Percentiles rank a stretch among this genome's conserved stretches.
phyloP scores from a whole-genome alignment of 2,329 filamentous ascomycete genomes.

The Diaporthe batatas region DNA sequence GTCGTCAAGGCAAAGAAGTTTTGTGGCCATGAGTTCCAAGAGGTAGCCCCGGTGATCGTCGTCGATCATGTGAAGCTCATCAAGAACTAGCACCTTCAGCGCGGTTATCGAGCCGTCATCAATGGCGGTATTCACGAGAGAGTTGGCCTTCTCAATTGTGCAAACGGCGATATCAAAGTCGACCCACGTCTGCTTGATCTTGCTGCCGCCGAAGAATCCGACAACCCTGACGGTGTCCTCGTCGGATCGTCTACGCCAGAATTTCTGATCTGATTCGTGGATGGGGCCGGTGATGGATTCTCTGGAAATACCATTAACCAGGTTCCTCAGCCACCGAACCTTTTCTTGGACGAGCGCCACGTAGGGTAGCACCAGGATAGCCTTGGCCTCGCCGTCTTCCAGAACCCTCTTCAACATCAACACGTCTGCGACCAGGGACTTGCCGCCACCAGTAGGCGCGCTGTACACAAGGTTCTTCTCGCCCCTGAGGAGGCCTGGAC shows the following conservation, averaged over 20 bases:
- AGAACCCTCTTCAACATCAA: conserved; percentile 80
- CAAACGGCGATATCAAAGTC: conserved; percentile 85
- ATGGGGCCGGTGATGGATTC: conserved; percentile 51
- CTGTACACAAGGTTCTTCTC: conserved; percentile 82
- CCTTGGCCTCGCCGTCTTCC: conserved; percentile 74
- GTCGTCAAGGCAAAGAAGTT: conserved; percentile 73
- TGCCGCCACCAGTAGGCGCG: conserved; percentile 82
- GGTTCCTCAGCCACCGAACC: conserved; percentile 77
- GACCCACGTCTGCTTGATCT: conserved; percentile 74
- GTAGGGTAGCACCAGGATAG: conserved; percentile 80
- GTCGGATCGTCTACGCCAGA: conserved; percentile 68
- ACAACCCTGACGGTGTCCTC: conserved; percentile 74
- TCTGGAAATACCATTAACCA: conserved; percentile 71
- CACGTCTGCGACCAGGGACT: conserved; percentile 80
- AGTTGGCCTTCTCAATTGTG: conserved; percentile 86
- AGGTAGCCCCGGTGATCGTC: conserved; percentile 82
- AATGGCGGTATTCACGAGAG: conserved; percentile 79
- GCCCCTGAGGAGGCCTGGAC: conserved; percentile 74
- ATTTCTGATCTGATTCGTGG: conserved; percentile 53
- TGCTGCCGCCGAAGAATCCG: conserved; percentile 82
- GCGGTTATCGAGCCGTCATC: conserved; percentile 76
- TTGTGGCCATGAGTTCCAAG: conserved; percentile 80
- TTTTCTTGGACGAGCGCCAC: conserved; percentile 86
- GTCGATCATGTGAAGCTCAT: conserved; percentile 87
- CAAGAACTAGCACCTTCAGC: conserved; percentile 76